A percentile compares a stretch with the other conserved stretches of the same genome.
Evolutionary conservation across 2,329 filamentous ascomycete species (phyloP).

Genomic region (Chaetomium globosum): DNA sequence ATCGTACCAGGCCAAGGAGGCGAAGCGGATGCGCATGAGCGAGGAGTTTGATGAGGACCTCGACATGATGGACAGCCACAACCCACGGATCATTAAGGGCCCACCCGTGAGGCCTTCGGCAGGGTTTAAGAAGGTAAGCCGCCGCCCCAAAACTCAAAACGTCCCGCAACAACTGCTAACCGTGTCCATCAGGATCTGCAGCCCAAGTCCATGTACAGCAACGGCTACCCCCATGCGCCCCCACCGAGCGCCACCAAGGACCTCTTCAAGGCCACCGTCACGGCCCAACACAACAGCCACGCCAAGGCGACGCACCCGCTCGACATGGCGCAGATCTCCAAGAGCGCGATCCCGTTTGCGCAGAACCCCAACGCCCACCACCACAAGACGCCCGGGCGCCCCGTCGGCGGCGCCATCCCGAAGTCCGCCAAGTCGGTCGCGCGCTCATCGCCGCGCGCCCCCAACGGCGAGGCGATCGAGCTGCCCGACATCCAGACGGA

Average conservation of each 20-base stretch:
- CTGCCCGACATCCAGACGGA: slow-evolving; percentile 95
- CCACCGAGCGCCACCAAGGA: slow-evolving; percentile 55
- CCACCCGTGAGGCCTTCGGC: slow-evolving; percentile 83
- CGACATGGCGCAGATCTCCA: slow-evolving; percentile 86
- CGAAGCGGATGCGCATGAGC: slow-evolving; percentile 78
- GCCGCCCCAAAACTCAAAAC: slow-evolving; percentile 25
- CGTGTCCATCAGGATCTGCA: slow-evolving; percentile 55
- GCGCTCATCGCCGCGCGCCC: slow-evolving; percentile 79
- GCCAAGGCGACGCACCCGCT: slow-evolving; percentile 67
- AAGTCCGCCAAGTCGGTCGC: slow-evolving; percentile 59
- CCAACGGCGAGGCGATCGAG: slow-evolving; percentile 85
- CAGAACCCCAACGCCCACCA: slow-evolving; percentile 61
- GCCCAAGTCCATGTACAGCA: slow-evolving; percentile 61
- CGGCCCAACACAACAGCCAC: slow-evolving; percentile 67
- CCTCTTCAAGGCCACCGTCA: slow-evolving; percentile 68
- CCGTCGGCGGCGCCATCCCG: slow-evolving; percentile 47
- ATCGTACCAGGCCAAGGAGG: slow-evolving; percentile 69
- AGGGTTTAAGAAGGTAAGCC: slow-evolving; percentile 66
- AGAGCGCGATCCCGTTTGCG: slow-evolving; percentile 86
- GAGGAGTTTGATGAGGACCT: slow-evolving; percentile 69
- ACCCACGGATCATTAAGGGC: slow-evolving; percentile 65
- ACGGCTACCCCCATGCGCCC: slow-evolving; percentile 63
- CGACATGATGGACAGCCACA: slow-evolving; percentile 55
- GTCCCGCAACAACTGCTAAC: slow-evolving; percentile 41
- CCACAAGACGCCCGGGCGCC: slow-evolving; percentile 71